Conservation (phyloP, 78 protist genomes). For the Corallochytrium limacisporum region DNA sequence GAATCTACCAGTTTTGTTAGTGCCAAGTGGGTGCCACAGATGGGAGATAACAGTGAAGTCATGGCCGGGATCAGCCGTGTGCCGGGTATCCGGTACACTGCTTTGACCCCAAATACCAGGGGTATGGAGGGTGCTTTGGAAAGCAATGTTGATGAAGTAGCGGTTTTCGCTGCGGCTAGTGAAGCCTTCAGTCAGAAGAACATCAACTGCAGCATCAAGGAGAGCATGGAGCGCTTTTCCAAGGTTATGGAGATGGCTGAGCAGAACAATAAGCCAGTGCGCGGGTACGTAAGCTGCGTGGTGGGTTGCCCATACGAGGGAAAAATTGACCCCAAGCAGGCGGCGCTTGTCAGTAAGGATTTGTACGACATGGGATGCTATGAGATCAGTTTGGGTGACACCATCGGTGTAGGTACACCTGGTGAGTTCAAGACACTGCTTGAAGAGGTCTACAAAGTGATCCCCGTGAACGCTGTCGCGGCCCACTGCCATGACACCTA, state of each 20-base stretch:
- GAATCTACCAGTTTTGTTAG: constrained; percentile 76
- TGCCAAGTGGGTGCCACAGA: constrained; percentile 80
- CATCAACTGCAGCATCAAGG: constrained; percentile 48
- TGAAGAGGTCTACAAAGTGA: not conserved
- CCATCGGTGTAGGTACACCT: constrained; percentile 86
- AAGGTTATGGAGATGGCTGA: constrained; percentile 45
- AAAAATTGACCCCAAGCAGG: constrained; percentile 8
- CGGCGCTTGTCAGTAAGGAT: constrained; percentile 37
- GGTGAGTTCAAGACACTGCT: constrained; percentile 9
- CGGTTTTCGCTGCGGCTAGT: constrained; percentile 69
- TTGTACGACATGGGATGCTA: constrained; percentile 72
- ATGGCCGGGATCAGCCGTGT: not conserved
- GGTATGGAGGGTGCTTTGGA: constrained; percentile 42
- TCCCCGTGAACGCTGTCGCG: constrained; percentile 47
- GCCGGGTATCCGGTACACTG: constrained; percentile 55
- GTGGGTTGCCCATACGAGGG: constrained; percentile 87
- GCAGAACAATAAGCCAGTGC: constrained; percentile 31
- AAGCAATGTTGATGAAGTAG: constrained; percentile 54
- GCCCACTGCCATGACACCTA: constrained; percentile 88
- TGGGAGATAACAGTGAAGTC: constrained; percentile 44
- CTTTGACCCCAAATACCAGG: constrained; percentile 64
- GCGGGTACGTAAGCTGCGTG: constrained; percentile 74
- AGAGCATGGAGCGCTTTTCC: constrained; percentile 47
- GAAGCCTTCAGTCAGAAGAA: constrained; percentile 42
- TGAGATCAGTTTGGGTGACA: constrained; percentile 84